Evolutionary conservation across 495 filamentous ascomycete genomes (phyloP), one percentile per base, ranked within the genome.

Genomic region (Penicillium paxilli): DNA sequence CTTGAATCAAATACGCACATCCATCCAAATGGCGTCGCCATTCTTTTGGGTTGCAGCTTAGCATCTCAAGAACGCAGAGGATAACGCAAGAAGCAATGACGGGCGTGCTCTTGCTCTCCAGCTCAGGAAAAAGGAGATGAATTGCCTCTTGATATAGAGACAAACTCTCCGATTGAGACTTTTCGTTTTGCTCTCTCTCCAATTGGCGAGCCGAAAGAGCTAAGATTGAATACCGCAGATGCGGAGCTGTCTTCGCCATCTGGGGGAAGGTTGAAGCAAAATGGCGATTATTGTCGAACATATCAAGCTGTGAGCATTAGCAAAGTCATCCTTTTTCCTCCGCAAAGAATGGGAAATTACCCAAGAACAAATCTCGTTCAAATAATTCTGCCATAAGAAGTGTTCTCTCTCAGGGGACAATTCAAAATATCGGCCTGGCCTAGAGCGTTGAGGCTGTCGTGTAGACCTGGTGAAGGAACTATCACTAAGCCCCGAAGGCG

Each of bases 11-110:
- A 45, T 69, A 71, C 16, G 75, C 72, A 62, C 73, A 78, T 22
- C 75, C 74, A 48, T 78, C 74, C n/a, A 78, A 54, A 57, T 78
- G 73, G n/a, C 69, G 68, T 37, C 69, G 62, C 74, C 74, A 78
- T 52, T 74, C 69, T 56, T 68, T 67, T 20, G 73, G 68, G 30
- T 66, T 69, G 20, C 69, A 73, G 40, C 70, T 73, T 28, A 77
- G 50, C 74, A 76, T 76, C 48, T 77, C 67, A 48, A 77, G 44
- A n/a, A 68, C 68, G 49, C 73, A 74, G 8, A 74, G 58, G 51
- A 76, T 71, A 5, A 74, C 70, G 44, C 70, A 73, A 6, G 69
- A 71, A 1, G 71, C 72, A 46, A 77, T 71, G 7, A 72, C 68
- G 23, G 69, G 68, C 0, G 68, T 70, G 11, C 65, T 67, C 50